A percentile compares a stretch with the other conserved stretches of the same genome.
Conservation (phyloP, 139 green algal genomes). For the Klebsormidium nitens region DNA sequence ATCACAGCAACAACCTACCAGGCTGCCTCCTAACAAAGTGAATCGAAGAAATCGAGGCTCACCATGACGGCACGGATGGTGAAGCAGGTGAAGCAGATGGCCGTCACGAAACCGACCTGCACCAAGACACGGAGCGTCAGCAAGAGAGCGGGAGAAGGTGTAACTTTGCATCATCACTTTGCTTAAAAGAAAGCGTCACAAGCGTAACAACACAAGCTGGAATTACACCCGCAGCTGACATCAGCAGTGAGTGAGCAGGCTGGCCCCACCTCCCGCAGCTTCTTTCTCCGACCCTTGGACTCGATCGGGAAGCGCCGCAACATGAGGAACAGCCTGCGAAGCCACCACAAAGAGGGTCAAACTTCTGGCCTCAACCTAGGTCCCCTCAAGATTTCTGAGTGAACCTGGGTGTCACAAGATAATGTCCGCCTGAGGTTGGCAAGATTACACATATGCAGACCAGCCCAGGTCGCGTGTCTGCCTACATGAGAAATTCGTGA, state of each 20-base stretch:
- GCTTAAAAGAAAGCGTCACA: too few relatives aligned
- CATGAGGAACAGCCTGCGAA: slow-evolving; percentile 77
- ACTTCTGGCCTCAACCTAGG: too few relatives aligned
- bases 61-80: slow-evolving; percentile 46
- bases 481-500: too few relatives aligned
- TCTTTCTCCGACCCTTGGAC: slow-evolving; percentile 81
- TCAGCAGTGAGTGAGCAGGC: background rate
- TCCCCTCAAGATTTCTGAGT: too few relatives aligned
- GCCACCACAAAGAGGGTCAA: too few relatives aligned
- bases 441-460: too few relatives aligned
- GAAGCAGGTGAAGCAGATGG: slow-evolving; percentile 90
- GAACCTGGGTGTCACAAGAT: too few relatives aligned
- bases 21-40: too few relatives aligned
- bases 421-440: too few relatives aligned
- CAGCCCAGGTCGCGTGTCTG: too few relatives aligned
- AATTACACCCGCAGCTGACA: background rate
- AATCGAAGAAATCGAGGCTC: background rate
- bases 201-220: slow-evolving; percentile 1
- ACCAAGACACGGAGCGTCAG: background rate
- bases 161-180: too few relatives aligned
- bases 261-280: slow-evolving; percentile 77
- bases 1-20: too few relatives aligned
- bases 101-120: slow-evolving; percentile 75
- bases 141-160: background rate
- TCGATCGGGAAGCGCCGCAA: slow-evolving; percentile 93